These are phyloP conservation scores for Actinomortierella ambigua DNA, from an alignment of 371 early-diverging fungal genomes.

Conservation along the genomic window DNA sequence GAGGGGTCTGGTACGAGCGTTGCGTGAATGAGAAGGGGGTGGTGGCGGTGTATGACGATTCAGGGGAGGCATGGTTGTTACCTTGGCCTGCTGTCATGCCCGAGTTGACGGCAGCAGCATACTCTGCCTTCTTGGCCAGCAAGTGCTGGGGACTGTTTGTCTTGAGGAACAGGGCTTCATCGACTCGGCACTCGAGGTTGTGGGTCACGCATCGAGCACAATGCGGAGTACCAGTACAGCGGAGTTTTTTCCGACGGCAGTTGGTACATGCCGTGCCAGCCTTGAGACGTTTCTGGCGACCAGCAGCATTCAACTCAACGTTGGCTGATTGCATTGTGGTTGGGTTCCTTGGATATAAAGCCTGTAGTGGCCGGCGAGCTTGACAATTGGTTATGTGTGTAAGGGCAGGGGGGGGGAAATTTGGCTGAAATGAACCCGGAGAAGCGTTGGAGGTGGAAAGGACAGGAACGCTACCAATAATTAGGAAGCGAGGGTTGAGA, in stretches of 20 bases:
- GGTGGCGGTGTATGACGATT: constrained; percentile 7
- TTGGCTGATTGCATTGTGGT: constrained; percentile 6
- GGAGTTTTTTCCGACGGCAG: constrained; percentile 44
- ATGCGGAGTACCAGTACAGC: constrained; percentile 42
- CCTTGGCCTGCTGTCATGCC: constrained; percentile 9
- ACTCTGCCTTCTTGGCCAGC: constrained; percentile 4
- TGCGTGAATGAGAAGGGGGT: constrained; percentile 12
- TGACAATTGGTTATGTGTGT: not conserved
- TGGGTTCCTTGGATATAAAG: not conserved
- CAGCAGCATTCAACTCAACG: constrained; percentile 7
- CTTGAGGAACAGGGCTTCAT: constrained; percentile 43
- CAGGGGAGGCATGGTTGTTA: constrained; percentile 3
- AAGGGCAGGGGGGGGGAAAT: not conserved
- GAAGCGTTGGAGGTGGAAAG: not conserved
- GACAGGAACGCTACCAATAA: not conserved
- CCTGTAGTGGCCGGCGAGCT: not conserved
- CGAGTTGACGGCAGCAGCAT: no score
- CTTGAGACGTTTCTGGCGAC: constrained; percentile 43
- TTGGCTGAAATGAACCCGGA: not conserved
- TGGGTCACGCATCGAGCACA: constrained; percentile 42
- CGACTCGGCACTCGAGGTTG: constrained; percentile 40
- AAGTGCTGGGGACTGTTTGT: constrained; percentile 27
- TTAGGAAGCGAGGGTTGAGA: not conserved
- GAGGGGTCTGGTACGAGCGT: not conserved
- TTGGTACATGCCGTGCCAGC: constrained; percentile 46